These are phyloP conservation scores for Arabidopsis hybrid DNA, from an alignment of 441 rosid species.

Conservation along the genomic window DNA sequence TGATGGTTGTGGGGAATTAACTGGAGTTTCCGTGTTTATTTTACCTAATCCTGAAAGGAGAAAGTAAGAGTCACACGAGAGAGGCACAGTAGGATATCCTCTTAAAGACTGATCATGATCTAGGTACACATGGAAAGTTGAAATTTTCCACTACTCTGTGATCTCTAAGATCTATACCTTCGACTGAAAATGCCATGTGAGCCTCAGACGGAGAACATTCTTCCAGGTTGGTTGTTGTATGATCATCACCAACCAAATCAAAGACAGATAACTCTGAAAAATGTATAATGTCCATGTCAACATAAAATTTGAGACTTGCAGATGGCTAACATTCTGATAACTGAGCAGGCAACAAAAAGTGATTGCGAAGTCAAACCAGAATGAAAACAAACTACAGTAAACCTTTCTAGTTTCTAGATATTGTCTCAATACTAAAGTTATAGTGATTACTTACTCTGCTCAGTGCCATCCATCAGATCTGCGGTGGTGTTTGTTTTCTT, in stretches of 20 bases:
- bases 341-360: slow-evolving; percentile 11
- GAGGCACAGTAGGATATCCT: slow-evolving; percentile 24
- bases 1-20: slow-evolving; percentile 59
- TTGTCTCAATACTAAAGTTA: slow-evolving; percentile 24
- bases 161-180: slow-evolving; percentile 57
- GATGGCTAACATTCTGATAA: slow-evolving; percentile 14
- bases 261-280: slow-evolving; percentile 69
- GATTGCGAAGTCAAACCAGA: slow-evolving; percentile 26
- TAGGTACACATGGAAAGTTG: slow-evolving; percentile 1
- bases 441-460: slow-evolving; percentile 52
- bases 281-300: slow-evolving; percentile 21
- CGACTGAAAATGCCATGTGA: slow-evolving; percentile 87
- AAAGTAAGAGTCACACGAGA: slow-evolving; percentile 37
- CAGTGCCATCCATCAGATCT: slow-evolving; percentile 50
- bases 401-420: slow-evolving; percentile 18
- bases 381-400: neutral
- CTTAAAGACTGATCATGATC: slow-evolving; percentile 10
- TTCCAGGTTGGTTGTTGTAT: slow-evolving; percentile 48
- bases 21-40: slow-evolving; percentile 69
- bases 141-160: slow-evolving; percentile 2
- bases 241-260: slow-evolving; percentile 78
- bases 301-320: slow-evolving; percentile 17
- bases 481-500: slow-evolving; percentile 42
- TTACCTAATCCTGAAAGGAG: slow-evolving; percentile 72
- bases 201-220: slow-evolving; percentile 58